Base-by-base conservation (phyloP, 2,329 filamentous ascomycete genomes). In the Aspergillus transmontanensis region DNA sequence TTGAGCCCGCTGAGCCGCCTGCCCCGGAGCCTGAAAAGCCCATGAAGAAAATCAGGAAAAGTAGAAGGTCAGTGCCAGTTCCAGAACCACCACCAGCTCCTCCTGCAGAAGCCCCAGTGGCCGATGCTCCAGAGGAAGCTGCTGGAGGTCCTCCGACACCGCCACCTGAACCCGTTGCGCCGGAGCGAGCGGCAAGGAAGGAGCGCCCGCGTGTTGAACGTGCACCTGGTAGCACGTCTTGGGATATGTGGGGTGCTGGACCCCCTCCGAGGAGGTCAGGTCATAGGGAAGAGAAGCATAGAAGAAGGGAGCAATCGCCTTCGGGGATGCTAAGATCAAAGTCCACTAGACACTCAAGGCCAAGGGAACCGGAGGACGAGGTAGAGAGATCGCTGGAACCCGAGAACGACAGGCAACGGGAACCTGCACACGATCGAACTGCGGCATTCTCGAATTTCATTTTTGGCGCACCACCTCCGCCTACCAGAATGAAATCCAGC, bases 131-230 rank as follows among this genome's bases (percentile, higher is more conserved):
- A 50, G 69, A 70, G 14, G 63, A 59, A 16, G 72, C 73, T 50
- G 67, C 69, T 48, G 71, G 58, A 30, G 67, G 71, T 61, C 79
- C 81, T 39, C 83, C 83, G 11, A 85, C 84, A 30, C 83, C 85
- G 56, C 80, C 83, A 10, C 81, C 82, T 11, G 84, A 85, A 54
- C 73, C 86, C 19, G 87, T 89, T 57, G 79, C 71, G 11, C 68
- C 84, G 14, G 87, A 83, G 64, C 87, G 85, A 58, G 75, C 82
- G 5, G 83, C 83, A 4, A 92, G 88, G 78, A 96, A 90, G 75
- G 91, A 96, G 66, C 90, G 93, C 16, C 81, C 90, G 32, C 92
- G 90, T 72, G 87, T 93, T 66, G 91, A 88, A 69, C 90, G 92
- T 62, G 89, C 90, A 43, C 84, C 86, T 63, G 84, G 84, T 41